Percentiles rank a stretch among this genome's conserved stretches.
Evolutionary conservation across 2,329 filamentous ascomycete species (phyloP).

Genomic region (Coniochaeta sp.): DNA sequence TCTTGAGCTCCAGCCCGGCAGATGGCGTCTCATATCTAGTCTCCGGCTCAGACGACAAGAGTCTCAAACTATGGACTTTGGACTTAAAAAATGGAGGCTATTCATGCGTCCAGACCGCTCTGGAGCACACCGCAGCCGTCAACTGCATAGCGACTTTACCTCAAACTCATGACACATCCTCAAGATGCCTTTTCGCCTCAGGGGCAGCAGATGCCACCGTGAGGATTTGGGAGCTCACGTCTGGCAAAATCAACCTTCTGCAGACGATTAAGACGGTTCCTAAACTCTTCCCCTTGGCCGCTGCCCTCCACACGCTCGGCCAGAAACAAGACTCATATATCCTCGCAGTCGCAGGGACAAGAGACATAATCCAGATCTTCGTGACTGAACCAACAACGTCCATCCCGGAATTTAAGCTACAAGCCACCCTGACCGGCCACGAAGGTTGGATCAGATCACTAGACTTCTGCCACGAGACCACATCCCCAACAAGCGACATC

Average conservation of each 20-base stretch:
- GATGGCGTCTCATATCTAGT: slow-evolving; percentile 52
- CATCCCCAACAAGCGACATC: slow-evolving; percentile 51
- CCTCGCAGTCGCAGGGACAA: slow-evolving; percentile 81
- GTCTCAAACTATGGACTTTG: slow-evolving; percentile 63
- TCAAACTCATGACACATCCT: slow-evolving; percentile 12
- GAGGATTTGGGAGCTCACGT: slow-evolving; percentile 59
- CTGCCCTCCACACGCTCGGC: slow-evolving; percentile 60
- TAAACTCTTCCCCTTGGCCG: slow-evolving; percentile 72
- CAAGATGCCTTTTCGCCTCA: slow-evolving; percentile 55
- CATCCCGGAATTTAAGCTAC: slow-evolving; percentile 52
- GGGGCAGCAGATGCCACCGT: slow-evolving; percentile 74
- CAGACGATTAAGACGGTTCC: slow-evolving; percentile 68
- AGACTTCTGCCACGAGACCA: slow-evolving; percentile 62
- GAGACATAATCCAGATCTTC: slow-evolving; percentile 73
- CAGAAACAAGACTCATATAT: slow-evolving; percentile 45
- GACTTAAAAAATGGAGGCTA: slow-evolving; percentile 17
- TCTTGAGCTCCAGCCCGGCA: slow-evolving; percentile 48
- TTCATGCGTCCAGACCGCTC: slow-evolving; percentile 45
- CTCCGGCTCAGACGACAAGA: slow-evolving; percentile 75
- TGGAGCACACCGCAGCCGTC: slow-evolving; percentile 65
- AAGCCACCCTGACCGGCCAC: slow-evolving; percentile 76
- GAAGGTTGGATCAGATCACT: slow-evolving; percentile 92
- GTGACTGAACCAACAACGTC: slow-evolving; percentile 13
- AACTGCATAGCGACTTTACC: slow-evolving; percentile 54
- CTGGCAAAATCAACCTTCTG: slow-evolving; percentile 41